Percentiles rank a stretch among this genome's conserved stretches.
Evolutionary conservation across 495 filamentous ascomycete species (phyloP).

Genomic region (Filosporella fistucella): DNA sequence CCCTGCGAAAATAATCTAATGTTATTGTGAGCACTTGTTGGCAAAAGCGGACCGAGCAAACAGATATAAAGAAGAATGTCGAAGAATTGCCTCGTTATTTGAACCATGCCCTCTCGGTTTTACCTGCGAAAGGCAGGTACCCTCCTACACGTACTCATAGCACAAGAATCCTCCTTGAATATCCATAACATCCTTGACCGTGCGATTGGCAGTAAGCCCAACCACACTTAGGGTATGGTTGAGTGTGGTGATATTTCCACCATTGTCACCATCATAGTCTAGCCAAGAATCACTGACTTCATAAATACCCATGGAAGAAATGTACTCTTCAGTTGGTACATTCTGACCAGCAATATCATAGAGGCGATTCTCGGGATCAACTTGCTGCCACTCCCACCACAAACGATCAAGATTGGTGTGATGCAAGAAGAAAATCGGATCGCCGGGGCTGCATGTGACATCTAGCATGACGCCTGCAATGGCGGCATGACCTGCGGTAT

Average conservation of each 20-base stretch:
- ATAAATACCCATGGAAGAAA: neutral
- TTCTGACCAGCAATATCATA: slow-evolving; percentile 6
- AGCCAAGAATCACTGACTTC: neutral
- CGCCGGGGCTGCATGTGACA: slow-evolving; percentile 20
- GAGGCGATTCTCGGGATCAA: slow-evolving; percentile 28
- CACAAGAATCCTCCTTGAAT: slow-evolving; percentile 1
- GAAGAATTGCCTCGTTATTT: too few species aligned
- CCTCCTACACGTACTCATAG: slow-evolving; percentile 9
- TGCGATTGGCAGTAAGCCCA: slow-evolving; percentile 1
- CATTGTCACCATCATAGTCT: neutral
- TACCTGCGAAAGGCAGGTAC: too few species aligned
- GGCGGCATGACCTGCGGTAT: slow-evolving; percentile 16
- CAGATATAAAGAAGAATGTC: too few species aligned
- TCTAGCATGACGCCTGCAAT: slow-evolving; percentile 1
- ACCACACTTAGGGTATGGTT: slow-evolving; percentile 1
- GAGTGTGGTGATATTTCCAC: slow-evolving; percentile 9
- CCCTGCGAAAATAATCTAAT: too few species aligned
- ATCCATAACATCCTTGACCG: slow-evolving; percentile 8
- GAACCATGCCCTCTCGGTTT: too few species aligned
- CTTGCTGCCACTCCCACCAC: slow-evolving; percentile 56
- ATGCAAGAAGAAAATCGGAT: slow-evolving; percentile 56
- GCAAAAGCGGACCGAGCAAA: too few species aligned
- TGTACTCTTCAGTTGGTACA: neutral
- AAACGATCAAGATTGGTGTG: slow-evolving; percentile 52
- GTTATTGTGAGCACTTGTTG: too few species aligned